Percentiles rank a stretch among this genome's conserved stretches.
Conservation (phyloP, 2,329 filamentous ascomycete species). For the Penicillium sp. region DNA sequence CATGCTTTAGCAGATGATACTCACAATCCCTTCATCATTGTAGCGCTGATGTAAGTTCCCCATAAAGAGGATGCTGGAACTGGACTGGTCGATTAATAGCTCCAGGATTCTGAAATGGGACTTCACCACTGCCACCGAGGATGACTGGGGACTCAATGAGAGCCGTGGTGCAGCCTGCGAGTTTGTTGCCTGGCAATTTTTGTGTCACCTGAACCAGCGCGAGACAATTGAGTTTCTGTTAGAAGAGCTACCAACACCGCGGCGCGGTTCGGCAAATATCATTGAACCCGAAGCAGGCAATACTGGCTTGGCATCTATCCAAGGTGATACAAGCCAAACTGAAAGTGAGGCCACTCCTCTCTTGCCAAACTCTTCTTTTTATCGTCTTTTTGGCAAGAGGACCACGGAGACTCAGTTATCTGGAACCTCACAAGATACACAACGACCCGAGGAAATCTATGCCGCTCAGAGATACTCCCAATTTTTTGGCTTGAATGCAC, state of each 20-base stretch:
- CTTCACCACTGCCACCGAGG: conserved; percentile 52
- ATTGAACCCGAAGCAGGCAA: conserved; percentile 25
- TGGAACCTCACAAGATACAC: conserved; percentile 50
- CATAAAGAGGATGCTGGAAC: neutral
- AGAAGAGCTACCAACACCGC: conserved; percentile 48
- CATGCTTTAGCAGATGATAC: conserved; percentile 42
- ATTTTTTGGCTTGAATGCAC: conserved; percentile 77
- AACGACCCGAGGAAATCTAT: conserved; percentile 48
- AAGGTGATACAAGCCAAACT: conserved; percentile 4
- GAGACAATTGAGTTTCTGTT: conserved; percentile 60
- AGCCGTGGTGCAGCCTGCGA: conserved; percentile 60
- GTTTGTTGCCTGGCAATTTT: conserved; percentile 62
- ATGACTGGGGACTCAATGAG: conserved; percentile 57
- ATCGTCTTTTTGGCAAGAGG: conserved; percentile 35
- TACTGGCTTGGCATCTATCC: conserved; percentile 15
- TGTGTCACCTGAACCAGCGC: conserved; percentile 55
- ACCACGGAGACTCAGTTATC: conserved; percentile 35
- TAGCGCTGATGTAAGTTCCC: conserved; percentile 53
- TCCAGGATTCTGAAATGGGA: conserved; percentile 58
- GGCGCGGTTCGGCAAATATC: conserved; percentile 18
- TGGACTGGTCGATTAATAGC: neutral
- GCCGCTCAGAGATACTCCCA: conserved; percentile 64
- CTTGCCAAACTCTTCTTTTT: conserved; percentile 26
- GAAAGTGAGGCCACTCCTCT: conserved; percentile 34
- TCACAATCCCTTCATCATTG: conserved; percentile 46